Evolutionary conservation across 257 asterid genomes (phyloP).

Genomic region (Solanum bulbocastanum): DNA sequence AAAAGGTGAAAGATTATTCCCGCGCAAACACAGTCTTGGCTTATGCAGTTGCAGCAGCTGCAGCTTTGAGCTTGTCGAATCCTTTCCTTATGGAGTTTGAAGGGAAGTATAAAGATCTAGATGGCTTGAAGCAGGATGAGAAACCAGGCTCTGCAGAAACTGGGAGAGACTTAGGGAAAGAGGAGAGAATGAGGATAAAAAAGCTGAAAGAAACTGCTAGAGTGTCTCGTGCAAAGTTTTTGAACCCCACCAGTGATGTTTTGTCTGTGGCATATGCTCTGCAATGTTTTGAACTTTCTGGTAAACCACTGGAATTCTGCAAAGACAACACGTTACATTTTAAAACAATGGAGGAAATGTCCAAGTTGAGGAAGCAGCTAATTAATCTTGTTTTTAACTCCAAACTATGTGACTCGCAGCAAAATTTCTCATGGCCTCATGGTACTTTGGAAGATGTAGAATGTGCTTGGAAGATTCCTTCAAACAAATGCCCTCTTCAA

Average conservation of each 20-base stretch:
- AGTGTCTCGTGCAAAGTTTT: slow-evolving; percentile 53
- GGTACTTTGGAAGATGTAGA: slow-evolving; percentile 61
- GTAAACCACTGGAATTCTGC: slow-evolving; percentile 38
- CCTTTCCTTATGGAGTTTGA: slow-evolving; percentile 49
- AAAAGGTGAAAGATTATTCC: slow-evolving; percentile 14
- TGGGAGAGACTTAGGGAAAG: slow-evolving; percentile 20
- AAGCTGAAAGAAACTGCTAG: slow-evolving; percentile 52
- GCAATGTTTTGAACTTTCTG: slow-evolving; percentile 67
- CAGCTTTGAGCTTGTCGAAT: slow-evolving; percentile 77
- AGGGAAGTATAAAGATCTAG: slow-evolving; percentile 25
- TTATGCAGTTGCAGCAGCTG: slow-evolving; percentile 78
- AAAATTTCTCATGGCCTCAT: slow-evolving; percentile 59
- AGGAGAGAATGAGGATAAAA: slow-evolving; percentile 52
- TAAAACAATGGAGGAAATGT: slow-evolving; percentile 97
- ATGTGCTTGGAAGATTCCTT: slow-evolving; percentile 48
- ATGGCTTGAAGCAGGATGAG: slow-evolving; percentile 14
- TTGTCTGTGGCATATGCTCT: slow-evolving; percentile 65
- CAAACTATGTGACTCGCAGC: slow-evolving; percentile 22
- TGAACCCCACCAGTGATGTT: slow-evolving; percentile 67
- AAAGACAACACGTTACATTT: slow-evolving; percentile 45
- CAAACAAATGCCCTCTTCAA: slow-evolving; percentile 51
- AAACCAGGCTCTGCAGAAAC: slow-evolving; percentile 14
- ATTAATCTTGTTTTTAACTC: slow-evolving; percentile 57
- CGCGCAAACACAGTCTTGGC: slow-evolving; percentile 68
- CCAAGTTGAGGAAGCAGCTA: slow-evolving; percentile 84